Conservation (phyloP, 2,329 filamentous ascomycete species). For the Aspergillus phoenicis region DNA sequence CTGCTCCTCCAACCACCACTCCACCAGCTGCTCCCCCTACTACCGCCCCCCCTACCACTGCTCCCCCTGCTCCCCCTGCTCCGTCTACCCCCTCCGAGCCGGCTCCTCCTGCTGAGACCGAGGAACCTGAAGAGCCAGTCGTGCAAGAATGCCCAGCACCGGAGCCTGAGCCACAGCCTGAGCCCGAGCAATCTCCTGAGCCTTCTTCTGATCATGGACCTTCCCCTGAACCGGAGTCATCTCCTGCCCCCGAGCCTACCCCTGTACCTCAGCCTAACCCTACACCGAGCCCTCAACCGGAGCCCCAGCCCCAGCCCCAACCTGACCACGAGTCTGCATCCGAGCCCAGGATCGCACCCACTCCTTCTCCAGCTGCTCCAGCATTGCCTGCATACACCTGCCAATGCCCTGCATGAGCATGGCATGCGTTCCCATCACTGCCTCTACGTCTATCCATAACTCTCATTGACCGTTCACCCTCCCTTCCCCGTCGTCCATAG, state of each 20-base stretch:
- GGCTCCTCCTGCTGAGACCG: neutral
- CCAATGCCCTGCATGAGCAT: conserved; percentile 4
- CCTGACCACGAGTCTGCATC: conserved; percentile 13
- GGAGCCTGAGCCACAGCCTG: neutral
- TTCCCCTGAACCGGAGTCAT: neutral
- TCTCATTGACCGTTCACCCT: neutral
- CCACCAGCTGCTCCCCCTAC: neutral
- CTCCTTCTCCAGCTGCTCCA: neutral
- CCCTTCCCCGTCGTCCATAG: neutral
- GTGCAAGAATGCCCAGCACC: neutral
- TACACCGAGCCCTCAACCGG: neutral
- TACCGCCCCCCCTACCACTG: neutral
- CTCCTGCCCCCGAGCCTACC: neutral
- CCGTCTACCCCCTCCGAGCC: neutral
- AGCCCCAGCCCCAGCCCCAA: conserved; percentile 11
- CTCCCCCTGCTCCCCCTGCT: neutral
- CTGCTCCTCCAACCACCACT: neutral
- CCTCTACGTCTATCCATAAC: neutral
- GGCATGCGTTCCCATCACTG: neutral
- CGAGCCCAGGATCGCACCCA: neutral
- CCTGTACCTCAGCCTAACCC: neutral
- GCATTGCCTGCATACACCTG: conserved; percentile 12
- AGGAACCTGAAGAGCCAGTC: neutral
- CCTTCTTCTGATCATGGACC: neutral
- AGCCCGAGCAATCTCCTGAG: neutral